Percentiles rank a stretch among this genome's conserved stretches.
Conservation (phyloP, 2,329 filamentous ascomycete species). For the Albophoma yamanashiensis region DNA sequence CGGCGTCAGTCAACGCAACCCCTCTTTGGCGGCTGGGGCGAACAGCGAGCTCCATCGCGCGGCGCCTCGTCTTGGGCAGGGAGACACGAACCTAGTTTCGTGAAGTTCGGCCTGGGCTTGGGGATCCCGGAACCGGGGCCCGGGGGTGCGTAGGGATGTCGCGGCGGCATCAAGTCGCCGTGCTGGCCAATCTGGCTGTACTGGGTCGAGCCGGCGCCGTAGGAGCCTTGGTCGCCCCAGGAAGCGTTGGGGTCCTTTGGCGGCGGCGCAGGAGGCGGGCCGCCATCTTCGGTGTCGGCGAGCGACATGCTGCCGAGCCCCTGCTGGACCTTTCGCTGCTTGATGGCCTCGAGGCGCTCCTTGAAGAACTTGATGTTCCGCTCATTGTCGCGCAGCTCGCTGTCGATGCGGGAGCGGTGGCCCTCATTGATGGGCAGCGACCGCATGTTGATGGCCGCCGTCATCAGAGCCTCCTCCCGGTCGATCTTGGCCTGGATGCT, state of each 20-base stretch:
- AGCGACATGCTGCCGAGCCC: slow-evolving; percentile 59
- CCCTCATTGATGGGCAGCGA: slow-evolving; percentile 89
- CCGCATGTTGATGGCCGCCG: slow-evolving; percentile 88
- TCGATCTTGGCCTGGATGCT: slow-evolving; percentile 96
- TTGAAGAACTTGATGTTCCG: slow-evolving; percentile 95
- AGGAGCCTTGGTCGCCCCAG: slow-evolving; percentile 46
- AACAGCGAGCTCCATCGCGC: not conserved
- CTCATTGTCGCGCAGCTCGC: slow-evolving; percentile 85
- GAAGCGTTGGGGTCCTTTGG: slow-evolving; percentile 55
- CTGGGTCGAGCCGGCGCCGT: slow-evolving; percentile 37
- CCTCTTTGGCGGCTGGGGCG: not conserved
- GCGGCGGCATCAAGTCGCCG: slow-evolving; percentile 67
- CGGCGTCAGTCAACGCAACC: slow-evolving; percentile 2
- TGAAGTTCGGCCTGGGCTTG: slow-evolving; percentile 79
- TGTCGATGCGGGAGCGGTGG: slow-evolving; percentile 83
- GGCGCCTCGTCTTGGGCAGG: not conserved
- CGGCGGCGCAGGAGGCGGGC: slow-evolving; percentile 52
- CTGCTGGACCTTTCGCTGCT: slow-evolving; percentile 65
- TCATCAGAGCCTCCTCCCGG: slow-evolving; percentile 90
- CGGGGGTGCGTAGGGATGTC: slow-evolving; percentile 63
- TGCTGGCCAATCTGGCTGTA: slow-evolving; percentile 52
- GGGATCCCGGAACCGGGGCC: slow-evolving; percentile 57
- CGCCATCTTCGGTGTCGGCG: slow-evolving; percentile 36
- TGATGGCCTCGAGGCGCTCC: slow-evolving; percentile 78
- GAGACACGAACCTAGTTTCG: slow-evolving; percentile 72